phyloP scores from a whole-genome alignment of 2,329 filamentous ascomycete genomes.

The Fusarium verticillioides region DNA sequence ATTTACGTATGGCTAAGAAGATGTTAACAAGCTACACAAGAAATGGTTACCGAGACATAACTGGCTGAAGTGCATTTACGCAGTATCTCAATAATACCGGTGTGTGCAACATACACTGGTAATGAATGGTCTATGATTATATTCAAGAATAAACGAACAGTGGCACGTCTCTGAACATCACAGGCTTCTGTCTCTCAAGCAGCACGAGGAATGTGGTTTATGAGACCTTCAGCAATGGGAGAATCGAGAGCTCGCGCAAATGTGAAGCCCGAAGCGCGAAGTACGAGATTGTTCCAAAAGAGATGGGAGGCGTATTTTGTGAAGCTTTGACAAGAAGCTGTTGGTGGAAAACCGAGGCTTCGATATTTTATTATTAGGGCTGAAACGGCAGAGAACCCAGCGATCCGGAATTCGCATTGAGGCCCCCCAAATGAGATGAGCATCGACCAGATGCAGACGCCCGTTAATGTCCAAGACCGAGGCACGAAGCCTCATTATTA shows the following conservation, averaged over 20 bases:
- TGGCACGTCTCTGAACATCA: not conserved
- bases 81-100: not conserved
- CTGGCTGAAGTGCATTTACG: not conserved
- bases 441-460: not conserved
- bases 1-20: not conserved
- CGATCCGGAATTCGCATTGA: not conserved
- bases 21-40: not conserved
- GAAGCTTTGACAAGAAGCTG: not conserved
- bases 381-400: not conserved
- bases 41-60: not conserved
- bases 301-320: not conserved
- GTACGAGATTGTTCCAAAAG: not conserved
- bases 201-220: not conserved
- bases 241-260: not conserved
- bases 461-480: not conserved
- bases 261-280: not conserved
- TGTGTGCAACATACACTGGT: too few relatives aligned
- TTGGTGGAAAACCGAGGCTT: not conserved
- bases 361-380: not conserved
- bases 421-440: not conserved
- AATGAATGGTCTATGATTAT: not conserved
- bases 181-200: not conserved
- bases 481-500: not conserved
- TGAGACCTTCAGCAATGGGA: not conserved
- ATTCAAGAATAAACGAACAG: not conserved